A percentile compares a stretch with the other conserved stretches of the same genome.
Conservation (phyloP, 2,329 filamentous ascomycete genomes). For the Diaporthe nobilis region DNA sequence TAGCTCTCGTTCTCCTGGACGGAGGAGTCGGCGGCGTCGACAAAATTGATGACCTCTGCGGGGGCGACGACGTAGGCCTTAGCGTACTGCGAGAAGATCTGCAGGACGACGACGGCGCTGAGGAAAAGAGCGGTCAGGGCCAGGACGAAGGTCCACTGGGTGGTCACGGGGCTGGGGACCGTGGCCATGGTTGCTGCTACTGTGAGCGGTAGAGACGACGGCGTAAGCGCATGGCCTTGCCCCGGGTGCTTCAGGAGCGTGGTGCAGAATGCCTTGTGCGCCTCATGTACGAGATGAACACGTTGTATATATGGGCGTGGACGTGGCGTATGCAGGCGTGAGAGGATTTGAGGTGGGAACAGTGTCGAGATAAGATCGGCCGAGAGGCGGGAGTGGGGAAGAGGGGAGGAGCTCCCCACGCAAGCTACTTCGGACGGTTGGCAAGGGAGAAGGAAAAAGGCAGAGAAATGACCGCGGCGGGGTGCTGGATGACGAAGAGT, state of each 20-base stretch:
- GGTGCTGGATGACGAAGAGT: conserved; percentile 18
- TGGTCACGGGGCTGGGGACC: conserved; percentile 60
- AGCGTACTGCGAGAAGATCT: conserved; percentile 66
- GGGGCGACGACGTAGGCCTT: conserved; percentile 71
- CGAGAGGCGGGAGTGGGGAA: conserved; percentile 9
- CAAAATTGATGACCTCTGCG: conserved; percentile 68
- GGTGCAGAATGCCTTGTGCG: conserved; percentile 41
- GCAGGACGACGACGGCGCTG: conserved; percentile 67
- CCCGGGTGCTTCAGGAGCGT: conserved; percentile 32
- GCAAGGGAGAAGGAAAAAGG: background rate
- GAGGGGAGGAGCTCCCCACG: background rate
- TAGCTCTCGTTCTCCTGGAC: conserved; percentile 76
- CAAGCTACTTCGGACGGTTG: background rate
- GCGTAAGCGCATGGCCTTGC: conserved; percentile 44
- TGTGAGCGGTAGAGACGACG: conserved; percentile 12
- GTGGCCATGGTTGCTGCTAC: conserved; percentile 62
- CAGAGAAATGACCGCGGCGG: conserved; percentile 16
- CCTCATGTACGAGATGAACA: conserved; percentile 33
- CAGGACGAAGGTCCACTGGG: conserved; percentile 71
- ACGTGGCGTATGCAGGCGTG: conserved; percentile 5
- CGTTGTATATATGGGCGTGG: conserved; percentile 4
- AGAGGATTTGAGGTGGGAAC: conserved; percentile 11
- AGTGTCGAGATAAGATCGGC: conserved; percentile 29
- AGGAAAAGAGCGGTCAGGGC: conserved; percentile 71
- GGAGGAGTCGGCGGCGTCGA: conserved; percentile 74